Evolutionary conservation across 2,329 filamentous ascomycete genomes (phyloP), one percentile per base, ranked within the genome.

Genomic region (Bipolaris zeicola): DNA sequence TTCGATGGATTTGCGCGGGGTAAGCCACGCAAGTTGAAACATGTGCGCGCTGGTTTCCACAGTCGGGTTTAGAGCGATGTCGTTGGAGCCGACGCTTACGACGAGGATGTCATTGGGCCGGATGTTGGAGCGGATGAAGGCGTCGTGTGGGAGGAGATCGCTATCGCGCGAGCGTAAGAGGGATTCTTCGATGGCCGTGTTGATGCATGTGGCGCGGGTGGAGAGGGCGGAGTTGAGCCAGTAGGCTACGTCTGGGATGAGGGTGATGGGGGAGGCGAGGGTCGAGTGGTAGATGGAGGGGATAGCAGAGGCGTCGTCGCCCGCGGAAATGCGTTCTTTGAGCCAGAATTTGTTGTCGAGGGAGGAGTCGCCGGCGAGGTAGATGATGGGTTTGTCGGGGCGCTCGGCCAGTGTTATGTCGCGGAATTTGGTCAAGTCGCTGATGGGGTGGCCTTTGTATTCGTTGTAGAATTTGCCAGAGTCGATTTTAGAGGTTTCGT

Each of bases 311-410:
- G 26, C 2, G 26, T 6, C 63, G 5, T 65, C 16, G 1, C 16
- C 16, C 16, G 57, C 44, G 0, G 52, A 1, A 50, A 54, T 7
- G 58, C 57, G 5, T 53, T 28, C 57, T 13, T 65, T 52, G 1
- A 76, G 65, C 74, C 74, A 77, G 58, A 62, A 67, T 50, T 76
- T 77, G 57, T 77, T 76, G 56, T 77, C 75, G 3, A 76, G 67
- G 16, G 74, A 76, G 5, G 75, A 77, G 51, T 77, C 74, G 48
- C 74, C 74, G 5, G 72, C 75, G 5, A 77, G 63, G 42, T 70
- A 77, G n/a, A 76, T 54, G 36, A 75, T 69, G 14, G 73, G 73
- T 28, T 69, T 71, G 13, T 62, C 50, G 0, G 69, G 70, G 6
- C 69, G 64, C 20, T 65, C 50, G 1, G 52, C 31, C 1, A 59